Conservation (phyloP, 1,139 yeast species). For the Geotrichum bryndzae region DNA sequence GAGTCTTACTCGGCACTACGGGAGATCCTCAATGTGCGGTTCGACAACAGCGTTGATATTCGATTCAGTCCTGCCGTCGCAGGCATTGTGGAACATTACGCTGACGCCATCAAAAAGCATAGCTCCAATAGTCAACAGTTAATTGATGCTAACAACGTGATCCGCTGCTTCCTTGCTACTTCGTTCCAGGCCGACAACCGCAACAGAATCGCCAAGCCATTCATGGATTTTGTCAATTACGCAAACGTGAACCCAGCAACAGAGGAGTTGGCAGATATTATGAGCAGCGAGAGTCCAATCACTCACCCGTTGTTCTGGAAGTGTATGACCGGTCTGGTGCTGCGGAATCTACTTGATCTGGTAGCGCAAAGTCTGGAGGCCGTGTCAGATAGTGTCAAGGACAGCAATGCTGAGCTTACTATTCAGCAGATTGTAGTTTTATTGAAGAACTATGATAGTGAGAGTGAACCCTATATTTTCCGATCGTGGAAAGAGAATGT, state of each 20-base stretch:
- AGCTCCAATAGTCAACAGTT: slow-evolving; percentile 15
- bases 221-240: slow-evolving; percentile 26
- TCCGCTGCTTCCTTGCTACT: slow-evolving; percentile 23
- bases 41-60: slow-evolving; percentile 5
- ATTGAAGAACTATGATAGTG: slow-evolving; percentile 22
- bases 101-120: slow-evolving; percentile 13
- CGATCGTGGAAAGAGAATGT: slow-evolving; percentile 26
- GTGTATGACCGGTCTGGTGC: slow-evolving; percentile 49
- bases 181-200: slow-evolving; percentile 21
- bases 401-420: slow-evolving; percentile 20
- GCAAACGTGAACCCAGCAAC: slow-evolving; percentile 23
- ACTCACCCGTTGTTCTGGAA: slow-evolving; percentile 61
- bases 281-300: slow-evolving; percentile 43
- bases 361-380: slow-evolving; percentile 22
- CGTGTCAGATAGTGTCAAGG: slow-evolving; percentile 14
- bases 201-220: slow-evolving; percentile 19
- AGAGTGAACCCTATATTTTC: slow-evolving; percentile 20
- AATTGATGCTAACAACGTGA: slow-evolving; percentile 24
- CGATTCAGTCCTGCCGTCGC: slow-evolving; percentile 14
- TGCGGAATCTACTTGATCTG: slow-evolving; percentile 64
- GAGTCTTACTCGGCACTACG: slow-evolving; percentile 29
- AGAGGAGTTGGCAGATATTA: slow-evolving; percentile 22
- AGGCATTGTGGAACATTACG: slow-evolving; percentile 14
- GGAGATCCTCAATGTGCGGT: slow-evolving; percentile 6
- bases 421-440: slow-evolving; percentile 22